Base-by-base conservation (phyloP, 768 basidiomycete species). In the Boletus sp. region DNA sequence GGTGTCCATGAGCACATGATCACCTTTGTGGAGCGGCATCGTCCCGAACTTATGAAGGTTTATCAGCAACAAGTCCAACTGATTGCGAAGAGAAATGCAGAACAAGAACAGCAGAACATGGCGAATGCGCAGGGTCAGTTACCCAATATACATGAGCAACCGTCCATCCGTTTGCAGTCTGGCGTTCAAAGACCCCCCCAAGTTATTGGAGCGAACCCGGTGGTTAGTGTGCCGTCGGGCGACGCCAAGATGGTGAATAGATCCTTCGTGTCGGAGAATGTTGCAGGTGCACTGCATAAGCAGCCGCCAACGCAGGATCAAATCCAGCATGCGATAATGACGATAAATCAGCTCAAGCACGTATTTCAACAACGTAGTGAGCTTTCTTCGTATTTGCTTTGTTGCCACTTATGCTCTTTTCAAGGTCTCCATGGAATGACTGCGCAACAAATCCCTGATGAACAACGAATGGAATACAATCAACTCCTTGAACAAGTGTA, bases 381-480 rank as follows among this genome's bases (percentile, higher is more conserved):
- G 65, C 64, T 53, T 47, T 53, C 43, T 48, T 23, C 2, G 13
- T 41, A 50, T 44, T 40, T 65, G 35, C 45, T 37, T 50, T 59
- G 41, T 56, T 46, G 37, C 44, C 49, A 40, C 55, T 63, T 14
- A 62, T 47, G 3, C 51, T n/a, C 29, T 38, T 29, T 38, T 50
- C 15, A 51, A 80, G 80, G 64, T 29, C 64, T 76, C 39, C 67
- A 63, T 7, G 65, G 59, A 42, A 74, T 77, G 64, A 48, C 61
- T 9, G 45, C 60, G 8, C 62, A 74, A 17, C 75, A 77, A 17
- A 61, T 88, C 27, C 75, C 83, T 5, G 72, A 77, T 9, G 81
- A 83, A 2, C 83, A 83, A 53, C 75, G 80, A 41, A 53, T 72
- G 40, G 83, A 83, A 50, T 88, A 79, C 59, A 78, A 75, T 49